These are phyloP conservation scores for Avena sativa DNA, from an alignment of 176 grass and related monocot genomes.

Conservation along the genomic window DNA sequence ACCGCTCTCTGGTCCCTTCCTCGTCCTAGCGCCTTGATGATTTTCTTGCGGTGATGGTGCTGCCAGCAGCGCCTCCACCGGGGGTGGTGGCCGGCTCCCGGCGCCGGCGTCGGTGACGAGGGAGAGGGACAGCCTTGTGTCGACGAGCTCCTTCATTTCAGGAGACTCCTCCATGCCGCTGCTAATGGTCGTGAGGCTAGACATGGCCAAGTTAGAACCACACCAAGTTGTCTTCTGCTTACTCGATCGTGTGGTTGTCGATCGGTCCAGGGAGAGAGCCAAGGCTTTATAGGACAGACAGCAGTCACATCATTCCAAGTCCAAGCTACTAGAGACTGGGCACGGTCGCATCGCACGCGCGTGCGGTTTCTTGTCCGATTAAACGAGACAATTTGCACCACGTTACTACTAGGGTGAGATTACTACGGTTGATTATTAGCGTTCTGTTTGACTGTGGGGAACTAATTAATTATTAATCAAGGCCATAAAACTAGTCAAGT, in stretches of 20 bases:
- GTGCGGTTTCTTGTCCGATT: constrained; percentile 29
- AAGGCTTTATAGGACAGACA: neutral
- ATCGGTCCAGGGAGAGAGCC: too few relatives aligned
- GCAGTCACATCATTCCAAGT: too few relatives aligned
- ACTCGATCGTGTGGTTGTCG: too few relatives aligned
- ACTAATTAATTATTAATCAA: neutral
- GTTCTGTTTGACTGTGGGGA: constrained; percentile 1
- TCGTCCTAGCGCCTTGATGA: neutral
- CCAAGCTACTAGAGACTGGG: neutral
- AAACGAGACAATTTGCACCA: constrained; percentile 3
- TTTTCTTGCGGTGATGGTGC: neutral
- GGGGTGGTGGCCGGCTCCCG: neutral
- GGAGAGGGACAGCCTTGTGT: constrained; percentile 47
- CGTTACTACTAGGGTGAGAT: neutral
- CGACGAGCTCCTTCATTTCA: constrained; percentile 24
- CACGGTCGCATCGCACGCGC: neutral
- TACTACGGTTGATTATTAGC: neutral
- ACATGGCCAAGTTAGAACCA: constrained; percentile 33
- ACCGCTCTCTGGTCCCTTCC: neutral
- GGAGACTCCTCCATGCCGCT: constrained; percentile 25
- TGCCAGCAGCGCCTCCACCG: neutral
- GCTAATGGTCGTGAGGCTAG: constrained; percentile 43
- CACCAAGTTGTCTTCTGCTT: neutral
- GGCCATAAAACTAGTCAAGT: neutral
- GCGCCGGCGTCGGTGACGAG: constrained; percentile 35